These are phyloP conservation scores for Sporodiniella umbellata DNA, from an alignment of 371 early-diverging fungal genomes.

Conservation along the genomic window DNA sequence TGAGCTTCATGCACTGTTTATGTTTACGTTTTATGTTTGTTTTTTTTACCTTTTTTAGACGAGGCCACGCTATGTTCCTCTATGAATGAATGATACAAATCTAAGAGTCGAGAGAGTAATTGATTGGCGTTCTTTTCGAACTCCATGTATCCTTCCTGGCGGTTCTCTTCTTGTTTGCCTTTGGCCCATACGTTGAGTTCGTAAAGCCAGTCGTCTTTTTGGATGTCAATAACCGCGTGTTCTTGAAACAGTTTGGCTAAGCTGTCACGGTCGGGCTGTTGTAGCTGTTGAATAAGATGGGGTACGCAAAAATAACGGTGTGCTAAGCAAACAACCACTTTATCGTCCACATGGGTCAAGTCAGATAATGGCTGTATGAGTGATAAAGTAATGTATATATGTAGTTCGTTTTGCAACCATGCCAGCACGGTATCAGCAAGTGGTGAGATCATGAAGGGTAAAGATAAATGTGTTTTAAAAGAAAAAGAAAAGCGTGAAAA, in stretches of 20 bases:
- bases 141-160: neutral
- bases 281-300: constrained; percentile 13
- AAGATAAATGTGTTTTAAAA: too few relatives aligned
- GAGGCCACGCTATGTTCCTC: neutral
- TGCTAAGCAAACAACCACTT: constrained; percentile 24
- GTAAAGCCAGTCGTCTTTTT: neutral
- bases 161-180: neutral
- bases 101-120: neutral
- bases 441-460: neutral
- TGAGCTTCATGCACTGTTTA: neutral
- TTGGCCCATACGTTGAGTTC: neutral
- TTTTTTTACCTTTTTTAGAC: neutral
- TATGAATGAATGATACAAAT: neutral
- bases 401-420: constrained; percentile 37
- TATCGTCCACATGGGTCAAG: neutral
- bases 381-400: constrained; percentile 14
- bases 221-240: neutral
- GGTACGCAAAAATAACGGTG: constrained; percentile 36
- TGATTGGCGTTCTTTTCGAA: neutral
- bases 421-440: constrained; percentile 31
- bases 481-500: neutral
- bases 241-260: neutral
- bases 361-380: neutral
- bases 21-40: neutral
- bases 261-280: neutral